Evolutionary conservation across 1,284 basidiomycete genomes (phyloP), one percentile per base, ranked within the genome.

Genomic region (Stereum hirsutum): DNA sequence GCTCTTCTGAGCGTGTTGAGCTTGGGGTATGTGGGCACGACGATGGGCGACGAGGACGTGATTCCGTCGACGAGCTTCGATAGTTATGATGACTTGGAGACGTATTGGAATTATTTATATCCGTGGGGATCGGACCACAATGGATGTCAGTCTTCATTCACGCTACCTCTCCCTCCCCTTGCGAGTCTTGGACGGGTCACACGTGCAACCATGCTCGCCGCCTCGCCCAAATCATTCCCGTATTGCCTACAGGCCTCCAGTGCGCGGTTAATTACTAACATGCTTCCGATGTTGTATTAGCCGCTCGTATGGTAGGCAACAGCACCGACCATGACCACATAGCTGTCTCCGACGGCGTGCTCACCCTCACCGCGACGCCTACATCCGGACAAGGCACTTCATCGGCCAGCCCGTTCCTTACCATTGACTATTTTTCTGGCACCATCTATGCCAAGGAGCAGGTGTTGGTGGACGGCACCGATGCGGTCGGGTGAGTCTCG

Each of bases 51-150:
- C 15, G 65, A 61, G 3, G 66, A 64, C 1, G 63, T 67, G 33
- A 65, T 69, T 20, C 68, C 68, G 1, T 53, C 58, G 6, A 57
- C 49, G 17, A 68, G 65, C 1, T 67, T 70, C 52, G 60, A 57
- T 6, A 64, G 58, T 10, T 58, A 60, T 42, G 52, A 60, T 2
- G 54, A 53, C 4, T 59, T 70, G 26, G 63, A 68, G 46, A 57
- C 46, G 15, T 68, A 59, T 45, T 69, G 64, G 65, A 55, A 52
- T 27, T 67, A 67, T 44, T 55, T 67, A n/a, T 69, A 68, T 44
- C 66, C 67, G 5, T 69, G 67, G 67, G 68, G 68, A 4, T 63
- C 64, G 26, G 67, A 69, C 37, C 68, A 70, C 51, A 70, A 70
- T 41, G 68, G 68, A 42, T 65, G 67, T 67, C 47, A 21, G 60